Evolutionary conservation across 1,284 basidiomycete species (phyloP).

Genomic region (Polyporus tsugae): DNA sequence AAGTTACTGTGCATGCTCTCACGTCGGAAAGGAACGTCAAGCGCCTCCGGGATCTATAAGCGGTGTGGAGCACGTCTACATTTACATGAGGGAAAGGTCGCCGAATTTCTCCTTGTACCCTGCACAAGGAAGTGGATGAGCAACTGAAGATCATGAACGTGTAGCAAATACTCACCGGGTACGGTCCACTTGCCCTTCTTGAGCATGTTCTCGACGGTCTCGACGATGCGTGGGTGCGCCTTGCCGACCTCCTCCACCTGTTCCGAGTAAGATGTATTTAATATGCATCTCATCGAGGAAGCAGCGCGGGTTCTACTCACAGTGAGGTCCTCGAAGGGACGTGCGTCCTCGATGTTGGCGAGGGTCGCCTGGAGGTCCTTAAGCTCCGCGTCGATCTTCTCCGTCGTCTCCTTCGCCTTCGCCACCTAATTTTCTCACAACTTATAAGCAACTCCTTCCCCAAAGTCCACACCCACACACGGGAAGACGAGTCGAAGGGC

Average conservation of each 20-base stretch:
- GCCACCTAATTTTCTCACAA: constrained; percentile 67
- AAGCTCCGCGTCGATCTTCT: constrained; percentile 94
- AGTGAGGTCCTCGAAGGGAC: constrained; percentile 97
- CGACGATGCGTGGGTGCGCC: constrained; percentile 92
- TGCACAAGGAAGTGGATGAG: constrained; percentile 39
- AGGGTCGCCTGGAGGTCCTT: constrained; percentile 94
- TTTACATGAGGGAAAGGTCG: constrained; percentile 88
- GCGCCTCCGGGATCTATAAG: constrained; percentile 35
- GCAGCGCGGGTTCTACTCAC: constrained; percentile 53
- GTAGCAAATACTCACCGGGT: constrained; percentile 64
- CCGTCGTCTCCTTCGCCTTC: constrained; percentile 90
- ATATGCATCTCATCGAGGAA: not conserved
- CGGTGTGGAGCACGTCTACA: constrained; percentile 23
- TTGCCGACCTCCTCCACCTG: constrained; percentile 91
- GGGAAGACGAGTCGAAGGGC: not conserved
- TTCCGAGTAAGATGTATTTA: not conserved
- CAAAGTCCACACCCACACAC: not conserved
- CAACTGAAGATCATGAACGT: constrained; percentile 3
- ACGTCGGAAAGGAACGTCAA: constrained; percentile 22
- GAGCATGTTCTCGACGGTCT: constrained; percentile 96
- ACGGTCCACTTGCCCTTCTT: constrained; percentile 99
- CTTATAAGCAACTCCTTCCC: not conserved
- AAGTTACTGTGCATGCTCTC: not conserved
- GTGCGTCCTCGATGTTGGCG: constrained; percentile 96
- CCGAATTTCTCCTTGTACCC: constrained; percentile 96